Evolutionary conservation across 495 filamentous ascomycete species (phyloP), one percentile per base, ranked within the genome.

Genomic region (Neurospora sp.): DNA sequence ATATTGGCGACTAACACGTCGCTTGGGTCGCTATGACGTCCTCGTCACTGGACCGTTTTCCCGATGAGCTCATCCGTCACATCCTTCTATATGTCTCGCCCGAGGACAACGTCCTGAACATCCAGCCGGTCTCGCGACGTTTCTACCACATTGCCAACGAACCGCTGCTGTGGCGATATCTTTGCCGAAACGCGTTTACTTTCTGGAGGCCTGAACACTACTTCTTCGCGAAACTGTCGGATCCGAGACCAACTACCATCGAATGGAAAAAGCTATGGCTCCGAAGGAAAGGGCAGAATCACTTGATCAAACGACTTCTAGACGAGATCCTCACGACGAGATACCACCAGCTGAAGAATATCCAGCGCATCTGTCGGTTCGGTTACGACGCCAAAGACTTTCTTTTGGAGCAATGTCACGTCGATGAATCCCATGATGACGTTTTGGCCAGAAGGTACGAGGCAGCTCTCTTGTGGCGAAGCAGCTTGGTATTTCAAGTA

Each of bases 311-410:
- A 18, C 78, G 77, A 14, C 78, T 90, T 22, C 81, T 99, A 68
- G 87, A 97, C 72, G 87, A 85, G 68, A 91, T 97, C 68, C 83
- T 98, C 59, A 80, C 82, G 37, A 88, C 85, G 20, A 92, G 93
- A 77, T 85, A 87, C 31, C 85, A 87, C 65, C 90, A 94, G 27
- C 88, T 94, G 53, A 83, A 86, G 68, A 90, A 91, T 77, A 89
- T 91, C 70, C 86, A 91, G 72, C 79, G 85, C 42, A 91, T 99
- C 70, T 88, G 90, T 71, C 81, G 84, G 53, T 82, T 89, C 75
- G 96, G 94, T 1, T 95, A 92, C 73, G 94, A 98, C 86, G 93
- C 89, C 27, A 97, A 97, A 78, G 96, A 97, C 78, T 89, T 88
- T 31, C 85, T 99, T 44, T 75, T 95, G 53, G 84, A 86, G 72